A percentile compares a stretch with the other conserved stretches of the same genome.
These are phyloP conservation scores for Prosopis cineraria DNA, from an alignment of 306 rosid species.

Conservation along the genomic window DNA sequence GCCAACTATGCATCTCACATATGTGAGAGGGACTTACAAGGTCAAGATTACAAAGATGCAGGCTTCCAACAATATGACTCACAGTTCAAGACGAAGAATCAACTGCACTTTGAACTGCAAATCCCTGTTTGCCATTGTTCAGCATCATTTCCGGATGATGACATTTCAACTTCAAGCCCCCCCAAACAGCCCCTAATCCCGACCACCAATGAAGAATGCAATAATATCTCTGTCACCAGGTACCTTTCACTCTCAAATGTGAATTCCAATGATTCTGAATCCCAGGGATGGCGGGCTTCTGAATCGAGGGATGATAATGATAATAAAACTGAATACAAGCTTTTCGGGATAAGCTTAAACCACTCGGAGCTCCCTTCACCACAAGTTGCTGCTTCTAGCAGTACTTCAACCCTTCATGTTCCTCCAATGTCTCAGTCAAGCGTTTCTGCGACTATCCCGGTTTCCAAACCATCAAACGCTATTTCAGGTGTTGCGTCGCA, in stretches of 20 bases:
- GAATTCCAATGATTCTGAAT: slow-evolving; percentile 41
- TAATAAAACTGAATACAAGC: slow-evolving; percentile 32
- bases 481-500: slow-evolving; percentile 30
- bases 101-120: slow-evolving; percentile 32
- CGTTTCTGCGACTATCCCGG: slow-evolving; percentile 36
- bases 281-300: slow-evolving; percentile 38
- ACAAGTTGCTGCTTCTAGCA: slow-evolving; percentile 49
- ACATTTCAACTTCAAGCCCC: slow-evolving; percentile 33
- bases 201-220: slow-evolving; percentile 1
- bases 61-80: slow-evolving; percentile 26
- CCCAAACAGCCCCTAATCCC: slow-evolving; percentile 12
- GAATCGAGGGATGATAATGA: slow-evolving; percentile 45
- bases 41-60: slow-evolving; percentile 50
- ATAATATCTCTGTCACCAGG: slow-evolving; percentile 31
- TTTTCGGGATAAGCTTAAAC: slow-evolving; percentile 59
- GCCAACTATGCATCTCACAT: slow-evolving; percentile 30
- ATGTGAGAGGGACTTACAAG: slow-evolving; percentile 56
- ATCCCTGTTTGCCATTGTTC: slow-evolving; percentile 30
- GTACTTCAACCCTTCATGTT: slow-evolving; percentile 33
- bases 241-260: slow-evolving; percentile 43
- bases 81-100: slow-evolving; percentile 30
- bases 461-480: slow-evolving; percentile 40
- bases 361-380: slow-evolving; percentile 78
- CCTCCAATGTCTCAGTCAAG: slow-evolving; percentile 56
- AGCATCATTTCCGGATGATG: slow-evolving; percentile 34